Conservation (phyloP, 306 rosid species). For the Trichosanthes truncata region DNA sequence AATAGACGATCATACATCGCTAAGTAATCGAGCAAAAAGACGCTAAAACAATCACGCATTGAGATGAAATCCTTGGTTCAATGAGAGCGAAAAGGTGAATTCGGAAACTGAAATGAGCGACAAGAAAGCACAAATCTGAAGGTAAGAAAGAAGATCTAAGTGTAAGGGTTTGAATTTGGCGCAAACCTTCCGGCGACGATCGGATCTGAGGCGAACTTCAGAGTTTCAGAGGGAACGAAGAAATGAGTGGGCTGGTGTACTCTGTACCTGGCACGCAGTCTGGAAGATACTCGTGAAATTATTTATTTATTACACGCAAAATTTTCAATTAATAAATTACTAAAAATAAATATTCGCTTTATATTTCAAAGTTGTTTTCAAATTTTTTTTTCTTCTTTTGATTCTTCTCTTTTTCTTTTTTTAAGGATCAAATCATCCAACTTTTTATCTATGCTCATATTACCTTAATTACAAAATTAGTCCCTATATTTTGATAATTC, state of each 20-base stretch:
- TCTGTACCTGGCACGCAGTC: conserved; percentile 10
- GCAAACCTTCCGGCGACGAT: conserved; percentile 7
- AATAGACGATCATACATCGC: not conserved
- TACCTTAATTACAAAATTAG: too few relatives aligned
- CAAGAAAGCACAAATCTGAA: not conserved
- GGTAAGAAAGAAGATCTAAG: not conserved
- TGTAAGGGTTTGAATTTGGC: not conserved
- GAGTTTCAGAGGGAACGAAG: conserved; percentile 1
- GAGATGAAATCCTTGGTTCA: not conserved
- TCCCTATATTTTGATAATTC: too few relatives aligned
- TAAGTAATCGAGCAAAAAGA: not conserved
- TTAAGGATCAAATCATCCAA: too few relatives aligned
- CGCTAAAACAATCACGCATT: not conserved
- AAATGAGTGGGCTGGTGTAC: not conserved
- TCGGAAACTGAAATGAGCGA: not conserved
- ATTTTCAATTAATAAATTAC: not conserved
- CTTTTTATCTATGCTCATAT: too few relatives aligned
- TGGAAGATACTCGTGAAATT: not conserved
- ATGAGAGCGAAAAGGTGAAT: not conserved
- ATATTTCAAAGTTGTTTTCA: too few relatives aligned
- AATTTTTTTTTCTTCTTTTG: too few relatives aligned
- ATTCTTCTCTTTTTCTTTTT: too few relatives aligned
- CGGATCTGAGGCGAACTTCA: conserved; percentile 6
- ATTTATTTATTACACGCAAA: not conserved
- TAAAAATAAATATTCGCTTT: not conserved